These are phyloP conservation scores for Limnanthes douglasii DNA, from an alignment of 345 rosid genomes.

Conservation along the genomic window DNA sequence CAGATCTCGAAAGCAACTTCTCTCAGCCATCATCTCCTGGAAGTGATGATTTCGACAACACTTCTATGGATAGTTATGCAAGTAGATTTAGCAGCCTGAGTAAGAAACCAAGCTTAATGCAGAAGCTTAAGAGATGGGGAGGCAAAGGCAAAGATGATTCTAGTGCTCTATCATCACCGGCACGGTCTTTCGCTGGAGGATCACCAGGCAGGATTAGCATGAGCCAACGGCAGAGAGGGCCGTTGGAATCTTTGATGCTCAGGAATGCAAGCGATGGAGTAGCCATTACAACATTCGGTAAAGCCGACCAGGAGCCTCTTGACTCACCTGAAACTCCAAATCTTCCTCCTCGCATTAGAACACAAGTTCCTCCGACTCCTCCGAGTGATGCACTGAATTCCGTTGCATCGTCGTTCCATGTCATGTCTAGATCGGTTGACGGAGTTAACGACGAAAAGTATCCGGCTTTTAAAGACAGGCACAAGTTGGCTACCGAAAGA, in stretches of 20 bases:
- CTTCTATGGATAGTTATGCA: constrained; percentile 67
- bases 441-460: constrained; percentile 70
- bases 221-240: constrained; percentile 57
- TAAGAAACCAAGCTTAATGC: constrained; percentile 62
- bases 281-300: constrained; percentile 80
- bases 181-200: constrained; percentile 60
- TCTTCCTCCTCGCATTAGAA: constrained; percentile 42
- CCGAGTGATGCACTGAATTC: constrained; percentile 40
- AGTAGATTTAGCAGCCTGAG: constrained; percentile 65
- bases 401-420: constrained; percentile 62
- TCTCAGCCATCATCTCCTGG: constrained; percentile 94
- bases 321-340: constrained; percentile 45
- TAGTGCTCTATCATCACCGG: constrained; percentile 47
- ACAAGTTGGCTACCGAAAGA: constrained; percentile 77
- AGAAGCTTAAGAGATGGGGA: constrained; percentile 89
- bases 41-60: constrained; percentile 80
- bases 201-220: constrained; percentile 68
- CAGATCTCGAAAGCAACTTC: constrained; percentile 73
- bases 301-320: constrained; percentile 37
- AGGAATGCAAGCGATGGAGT: constrained; percentile 72
- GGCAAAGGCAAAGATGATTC: constrained; percentile 79
- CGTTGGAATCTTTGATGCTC: constrained; percentile 78
- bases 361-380: constrained; percentile 28
- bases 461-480: constrained; percentile 89
- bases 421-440: constrained; percentile 86